Percentiles rank a stretch among this genome's conserved stretches.
Conservation (phyloP, 2,329 filamentous ascomycete genomes). For the Aspergillus sp. region DNA sequence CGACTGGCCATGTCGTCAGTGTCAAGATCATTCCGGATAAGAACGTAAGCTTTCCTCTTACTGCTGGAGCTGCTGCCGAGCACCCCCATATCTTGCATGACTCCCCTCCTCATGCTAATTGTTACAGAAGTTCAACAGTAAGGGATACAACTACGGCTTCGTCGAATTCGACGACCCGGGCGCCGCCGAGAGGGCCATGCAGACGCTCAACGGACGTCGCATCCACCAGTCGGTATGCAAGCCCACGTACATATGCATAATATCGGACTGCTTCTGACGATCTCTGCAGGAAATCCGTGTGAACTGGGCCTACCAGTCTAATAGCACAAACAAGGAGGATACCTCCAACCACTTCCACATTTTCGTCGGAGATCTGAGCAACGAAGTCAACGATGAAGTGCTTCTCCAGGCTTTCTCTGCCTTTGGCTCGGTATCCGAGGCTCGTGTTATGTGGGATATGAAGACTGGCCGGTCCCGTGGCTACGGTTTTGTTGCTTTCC, state of each 20-base stretch:
- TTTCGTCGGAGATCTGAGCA: slow-evolving; percentile 95
- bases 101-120: slow-evolving; percentile 18
- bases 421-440: slow-evolving; percentile 94
- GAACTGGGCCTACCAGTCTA: slow-evolving; percentile 99
- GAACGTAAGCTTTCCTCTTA: slow-evolving; percentile 69
- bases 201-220: slow-evolving; percentile 89
- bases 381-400: slow-evolving; percentile 97
- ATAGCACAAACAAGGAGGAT: slow-evolving; percentile 90
- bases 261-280: slow-evolving; percentile 19
- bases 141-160: slow-evolving; percentile 98
- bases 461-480: slow-evolving; percentile 97
- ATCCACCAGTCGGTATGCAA: slow-evolving; percentile 87
- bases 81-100: slow-evolving; percentile 1
- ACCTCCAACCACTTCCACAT: slow-evolving; percentile 99
- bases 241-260: background rate
- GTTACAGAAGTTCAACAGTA: slow-evolving; percentile 62
- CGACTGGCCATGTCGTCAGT: slow-evolving; percentile 94
- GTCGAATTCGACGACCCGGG: slow-evolving; percentile 98
- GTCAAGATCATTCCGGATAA: slow-evolving; percentile 99
- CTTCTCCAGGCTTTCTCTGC: slow-evolving; percentile 91
- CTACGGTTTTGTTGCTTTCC: slow-evolving; percentile 97
- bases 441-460: slow-evolving; percentile 99
- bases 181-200: slow-evolving; percentile 94
- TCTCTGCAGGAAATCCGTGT: slow-evolving; percentile 83
- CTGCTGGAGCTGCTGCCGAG: background rate